Conservation (phyloP, 2,329 filamentous ascomycete genomes). For the Drechmeria coniospora region DNA sequence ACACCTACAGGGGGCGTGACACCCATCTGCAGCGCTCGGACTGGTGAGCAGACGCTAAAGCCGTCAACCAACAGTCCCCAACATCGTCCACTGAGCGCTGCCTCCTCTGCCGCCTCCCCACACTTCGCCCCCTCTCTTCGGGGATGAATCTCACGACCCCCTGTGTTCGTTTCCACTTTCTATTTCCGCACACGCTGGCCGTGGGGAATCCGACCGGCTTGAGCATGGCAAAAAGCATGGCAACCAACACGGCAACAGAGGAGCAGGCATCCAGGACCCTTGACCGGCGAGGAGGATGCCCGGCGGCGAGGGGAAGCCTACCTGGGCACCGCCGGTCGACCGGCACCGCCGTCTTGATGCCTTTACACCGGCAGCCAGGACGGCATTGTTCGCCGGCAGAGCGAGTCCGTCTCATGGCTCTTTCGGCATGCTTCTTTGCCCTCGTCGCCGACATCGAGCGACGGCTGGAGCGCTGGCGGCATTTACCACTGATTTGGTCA, state of each 20-base stretch:
- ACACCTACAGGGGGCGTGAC: neutral
- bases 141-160: too few species aligned
- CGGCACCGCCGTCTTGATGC: neutral
- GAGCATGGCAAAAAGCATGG: too few species aligned
- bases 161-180: too few species aligned
- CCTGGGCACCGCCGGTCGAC: neutral
- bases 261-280: neutral
- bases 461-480: neutral
- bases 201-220: too few species aligned
- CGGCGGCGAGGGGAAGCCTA: too few species aligned
- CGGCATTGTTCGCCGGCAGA: neutral
- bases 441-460: neutral
- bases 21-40: too few species aligned
- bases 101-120: too few species aligned
- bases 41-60: too few species aligned
- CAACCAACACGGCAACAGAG: neutral
- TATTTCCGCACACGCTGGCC: too few species aligned
- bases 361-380: neutral
- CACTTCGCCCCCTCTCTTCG: too few species aligned
- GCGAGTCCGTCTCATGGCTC: neutral
- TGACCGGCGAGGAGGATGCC: neutral
- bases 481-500: neutral
- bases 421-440: neutral
- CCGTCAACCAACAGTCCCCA: too few species aligned
- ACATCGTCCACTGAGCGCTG: too few species aligned